Evolutionary conservation across 1,139 yeast genomes (phyloP).

Genomic region (Candida sojae): DNA sequence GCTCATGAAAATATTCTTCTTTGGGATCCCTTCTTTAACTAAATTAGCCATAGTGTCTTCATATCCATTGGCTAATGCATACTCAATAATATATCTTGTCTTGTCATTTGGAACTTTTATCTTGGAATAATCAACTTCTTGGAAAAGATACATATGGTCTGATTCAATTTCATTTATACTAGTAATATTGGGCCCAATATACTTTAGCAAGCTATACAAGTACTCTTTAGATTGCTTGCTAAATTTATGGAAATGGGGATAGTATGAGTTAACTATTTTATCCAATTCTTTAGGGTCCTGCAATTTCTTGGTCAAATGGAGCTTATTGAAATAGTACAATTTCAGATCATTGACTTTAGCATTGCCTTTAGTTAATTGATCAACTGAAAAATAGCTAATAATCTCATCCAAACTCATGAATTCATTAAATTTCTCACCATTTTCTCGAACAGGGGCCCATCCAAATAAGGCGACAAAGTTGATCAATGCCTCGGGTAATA

Average conservation of each 20-base stretch:
- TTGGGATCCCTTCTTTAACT: slow-evolving; percentile 22
- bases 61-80: slow-evolving; percentile 14
- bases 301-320: slow-evolving; percentile 47
- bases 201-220: slow-evolving; percentile 25
- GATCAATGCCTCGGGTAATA: slow-evolving; percentile 81
- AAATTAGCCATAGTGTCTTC: slow-evolving; percentile 15
- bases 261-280: slow-evolving; percentile 32
- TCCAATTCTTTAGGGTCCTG: slow-evolving; percentile 31
- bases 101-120: slow-evolving; percentile 14
- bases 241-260: slow-evolving; percentile 19
- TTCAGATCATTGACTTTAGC: slow-evolving; percentile 86
- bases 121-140: slow-evolving; percentile 33
- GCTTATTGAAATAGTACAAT: slow-evolving; percentile 73
- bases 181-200: slow-evolving; percentile 42
- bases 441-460: slow-evolving; percentile 79
- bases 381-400: slow-evolving; percentile 51
- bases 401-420: slow-evolving; percentile 58
- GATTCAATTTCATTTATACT: slow-evolving; percentile 49
- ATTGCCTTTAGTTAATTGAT: slow-evolving; percentile 85
- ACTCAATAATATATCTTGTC: slow-evolving; percentile 7
- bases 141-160: slow-evolving; percentile 51
- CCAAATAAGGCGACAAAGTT: slow-evolving; percentile 92
- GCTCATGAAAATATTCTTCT: slow-evolving; percentile 57
- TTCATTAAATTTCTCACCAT: slow-evolving; percentile 59
- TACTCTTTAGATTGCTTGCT: slow-evolving; percentile 19